Base-by-base conservation (phyloP, 225 moss, liverwort and hornwort genomes). In the Ulota crispa region DNA sequence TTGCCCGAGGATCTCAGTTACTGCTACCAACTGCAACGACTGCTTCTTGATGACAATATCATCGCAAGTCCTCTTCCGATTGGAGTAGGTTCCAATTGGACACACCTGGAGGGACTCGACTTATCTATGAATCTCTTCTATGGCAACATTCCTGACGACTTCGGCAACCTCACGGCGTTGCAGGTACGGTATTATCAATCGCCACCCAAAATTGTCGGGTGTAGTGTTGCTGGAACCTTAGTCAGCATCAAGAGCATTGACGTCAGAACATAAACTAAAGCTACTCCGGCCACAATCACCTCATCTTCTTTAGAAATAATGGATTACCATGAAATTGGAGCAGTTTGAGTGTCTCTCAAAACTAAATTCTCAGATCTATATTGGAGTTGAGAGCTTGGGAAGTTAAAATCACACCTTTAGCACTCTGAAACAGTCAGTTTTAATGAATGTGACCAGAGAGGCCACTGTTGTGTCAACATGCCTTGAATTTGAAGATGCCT, bases 71-170 rank as follows among this genome's bases (percentile, higher is more conserved):
- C 4, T 7, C 55, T 88, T 19, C 88, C 88, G 24, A 26, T 62
- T 20, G 83, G 85, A 23, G 81, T 79, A 10, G 85, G 82, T 45
- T 66, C 84, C 2, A 80, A 63, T 55, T 57, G 86, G 84, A 77
- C 72, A 47, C 53, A 64, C n/a, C 47, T 88, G 80, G 36, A 78
- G 84, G 36, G 60, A 31, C 80, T 90, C 24, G 88, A 90, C 78
- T 80, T 90, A 32, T 86, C 84, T 2, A 61, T 60, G 74, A 90
- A 90, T 55, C 69, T 21, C 16, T 86, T 90, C 82, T 55, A 19
- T 5, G 86, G 90, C 54, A 4, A 28, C 65, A 88, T 88, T 64
- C 90, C 88, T 66, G 64, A 65, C 1, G 80, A 86, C 60, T 82
- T 90, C 57, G 88, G 86, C 82, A 72, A 78, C 47, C 78, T 90